These are phyloP conservation scores for Saccharomycopsis sp. DNA, from an alignment of 805 yeast genomes.

Conservation along the genomic window DNA sequence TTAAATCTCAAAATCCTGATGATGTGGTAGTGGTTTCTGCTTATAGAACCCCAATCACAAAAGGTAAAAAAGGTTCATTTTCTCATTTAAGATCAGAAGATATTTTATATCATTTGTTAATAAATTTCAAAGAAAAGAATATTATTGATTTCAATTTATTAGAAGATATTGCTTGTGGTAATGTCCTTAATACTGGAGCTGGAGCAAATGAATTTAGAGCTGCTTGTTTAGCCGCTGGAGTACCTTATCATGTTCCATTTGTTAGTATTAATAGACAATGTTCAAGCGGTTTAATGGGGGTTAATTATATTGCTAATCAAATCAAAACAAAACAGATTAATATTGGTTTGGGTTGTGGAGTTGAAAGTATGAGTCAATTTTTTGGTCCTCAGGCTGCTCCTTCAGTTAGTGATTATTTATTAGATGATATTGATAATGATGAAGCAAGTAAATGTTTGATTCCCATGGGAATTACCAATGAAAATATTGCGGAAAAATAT, in stretches of 20 bases:
- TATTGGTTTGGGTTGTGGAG: slow-evolving; percentile 87
- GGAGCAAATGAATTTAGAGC: slow-evolving; percentile 95
- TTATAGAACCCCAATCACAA: slow-evolving; percentile 81
- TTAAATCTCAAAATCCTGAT: slow-evolving; percentile 49
- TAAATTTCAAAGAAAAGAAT: slow-evolving; percentile 45
- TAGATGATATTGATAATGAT: slow-evolving; percentile 21
- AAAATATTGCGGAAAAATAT: slow-evolving; percentile 70
- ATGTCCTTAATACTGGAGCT: slow-evolving; percentile 85
- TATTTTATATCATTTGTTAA: slow-evolving; percentile 53
- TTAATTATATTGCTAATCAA: slow-evolving; percentile 82
- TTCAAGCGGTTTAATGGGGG: slow-evolving; percentile 87
- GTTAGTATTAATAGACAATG: slow-evolving; percentile 88
- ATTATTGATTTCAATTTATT: slow-evolving; percentile 45
- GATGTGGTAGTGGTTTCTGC: slow-evolving; percentile 90
- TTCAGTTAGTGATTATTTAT: slow-evolving; percentile 40
- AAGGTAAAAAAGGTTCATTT: slow-evolving; percentile 79
- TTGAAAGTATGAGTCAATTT: slow-evolving; percentile 85
- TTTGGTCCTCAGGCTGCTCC: slow-evolving; percentile 77
- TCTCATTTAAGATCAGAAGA: slow-evolving; percentile 79
- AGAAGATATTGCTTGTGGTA: slow-evolving; percentile 84
- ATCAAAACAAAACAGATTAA: slow-evolving; percentile 81
- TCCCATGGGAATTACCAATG: slow-evolving; percentile 96
- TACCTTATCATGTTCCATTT: slow-evolving; percentile 72
- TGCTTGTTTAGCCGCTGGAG: slow-evolving; percentile 83
- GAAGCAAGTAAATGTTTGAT: slow-evolving; percentile 68